These are phyloP conservation scores for Chalaropsis thielavioides DNA, from an alignment of 2,329 filamentous ascomycete genomes.

Conservation along the genomic window DNA sequence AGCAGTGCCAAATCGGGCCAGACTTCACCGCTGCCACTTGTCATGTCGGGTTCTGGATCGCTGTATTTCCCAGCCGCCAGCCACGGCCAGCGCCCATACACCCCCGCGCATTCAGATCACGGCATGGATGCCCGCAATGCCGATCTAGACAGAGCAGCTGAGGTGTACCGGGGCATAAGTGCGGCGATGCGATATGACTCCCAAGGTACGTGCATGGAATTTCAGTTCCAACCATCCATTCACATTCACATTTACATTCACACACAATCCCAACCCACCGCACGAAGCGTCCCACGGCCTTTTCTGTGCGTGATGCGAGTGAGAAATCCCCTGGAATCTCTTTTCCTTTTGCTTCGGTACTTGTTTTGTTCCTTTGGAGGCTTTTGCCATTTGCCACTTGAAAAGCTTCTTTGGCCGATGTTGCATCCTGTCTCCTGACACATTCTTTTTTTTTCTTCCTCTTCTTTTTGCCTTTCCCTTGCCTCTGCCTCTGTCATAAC, in stretches of 20 bases:
- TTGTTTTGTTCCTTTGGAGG: background rate
- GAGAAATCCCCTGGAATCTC: background rate
- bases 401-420: background rate
- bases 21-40: background rate
- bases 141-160: slow-evolving; percentile 1
- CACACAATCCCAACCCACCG: too few relatives aligned
- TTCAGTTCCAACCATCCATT: too few relatives aligned
- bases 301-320: too few relatives aligned
- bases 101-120: background rate
- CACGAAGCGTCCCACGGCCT: too few relatives aligned
- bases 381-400: background rate
- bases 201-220: slow-evolving; percentile 10
- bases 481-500: background rate
- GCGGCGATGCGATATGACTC: slow-evolving; percentile 13
- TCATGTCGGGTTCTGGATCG: background rate
- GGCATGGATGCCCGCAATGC: background rate
- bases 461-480: background rate
- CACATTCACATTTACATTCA: too few relatives aligned
- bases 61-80: background rate
- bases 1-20: background rate
- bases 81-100: background rate
- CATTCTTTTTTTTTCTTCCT: background rate
- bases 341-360: slow-evolving; percentile 19
- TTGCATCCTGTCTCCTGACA: background rate
- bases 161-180: slow-evolving; percentile 14